Conservation (phyloP, 352 stramenopile genomes). For the Pythium apleroticum region DNA sequence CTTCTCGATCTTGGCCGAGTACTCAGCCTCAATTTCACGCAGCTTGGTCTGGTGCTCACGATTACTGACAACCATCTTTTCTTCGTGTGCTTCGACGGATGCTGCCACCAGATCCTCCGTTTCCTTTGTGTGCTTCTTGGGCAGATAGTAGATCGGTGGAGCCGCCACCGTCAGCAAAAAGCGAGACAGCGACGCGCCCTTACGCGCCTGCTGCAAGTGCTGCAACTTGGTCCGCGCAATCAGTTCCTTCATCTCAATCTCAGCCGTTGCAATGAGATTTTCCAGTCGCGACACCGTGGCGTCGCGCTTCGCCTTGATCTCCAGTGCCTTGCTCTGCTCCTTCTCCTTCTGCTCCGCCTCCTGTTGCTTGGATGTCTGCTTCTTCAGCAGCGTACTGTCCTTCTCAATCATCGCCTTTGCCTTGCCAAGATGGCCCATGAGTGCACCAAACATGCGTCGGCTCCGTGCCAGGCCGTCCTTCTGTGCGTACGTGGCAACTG, state of each 20-base stretch:
- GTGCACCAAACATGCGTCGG: conserved; percentile 76
- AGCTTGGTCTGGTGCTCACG: conserved; percentile 49
- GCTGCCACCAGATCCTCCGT: conserved; percentile 69
- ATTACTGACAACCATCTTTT: conserved; percentile 48
- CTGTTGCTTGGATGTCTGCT: conserved; percentile 62
- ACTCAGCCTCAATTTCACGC: conserved; percentile 52
- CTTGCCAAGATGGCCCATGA: conserved; percentile 81
- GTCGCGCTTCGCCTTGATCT: conserved; percentile 39
- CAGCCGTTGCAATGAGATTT: conserved; percentile 39
- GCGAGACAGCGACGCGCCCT: conserved; percentile 45
- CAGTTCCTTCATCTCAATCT: conserved; percentile 57
- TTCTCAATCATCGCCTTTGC: conserved; percentile 80
- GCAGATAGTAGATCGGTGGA: conserved; percentile 72
- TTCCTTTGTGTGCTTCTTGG: conserved; percentile 74
- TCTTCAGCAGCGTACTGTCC: conserved; percentile 70
- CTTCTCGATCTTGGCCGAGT: conserved; percentile 45
- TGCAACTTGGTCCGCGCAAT: conserved; percentile 57
- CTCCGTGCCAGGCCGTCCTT: conserved; percentile 69
- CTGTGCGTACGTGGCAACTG: conserved; percentile 53
- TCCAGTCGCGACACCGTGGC: conserved; percentile 42
- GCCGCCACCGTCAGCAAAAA: conserved; percentile 71
- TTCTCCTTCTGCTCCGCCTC: conserved; percentile 73
- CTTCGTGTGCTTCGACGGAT: conserved; percentile 64
- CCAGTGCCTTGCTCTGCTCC: conserved; percentile 53
- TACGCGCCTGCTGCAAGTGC: conserved; percentile 48